Conservation (phyloP, 371 early-diverging fungal species). For the Blyttiomyces sp. region DNA sequence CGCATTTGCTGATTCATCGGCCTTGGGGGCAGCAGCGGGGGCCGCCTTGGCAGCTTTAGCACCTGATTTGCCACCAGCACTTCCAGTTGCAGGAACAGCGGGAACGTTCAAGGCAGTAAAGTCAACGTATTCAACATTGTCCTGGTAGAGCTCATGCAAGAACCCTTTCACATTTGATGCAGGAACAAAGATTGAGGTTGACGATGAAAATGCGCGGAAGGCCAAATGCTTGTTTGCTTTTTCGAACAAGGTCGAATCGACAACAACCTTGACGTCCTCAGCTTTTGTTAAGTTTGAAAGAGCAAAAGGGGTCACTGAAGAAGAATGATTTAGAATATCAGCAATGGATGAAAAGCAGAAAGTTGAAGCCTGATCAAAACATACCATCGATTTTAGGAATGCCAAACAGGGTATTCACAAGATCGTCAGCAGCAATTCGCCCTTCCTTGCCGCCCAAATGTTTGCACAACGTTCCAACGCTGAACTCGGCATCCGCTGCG, state of each 20-base stretch:
- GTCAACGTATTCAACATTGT: constrained; percentile 31
- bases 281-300: constrained; percentile 34
- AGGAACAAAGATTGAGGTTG: constrained; percentile 28
- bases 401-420: constrained; percentile 22
- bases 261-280: constrained; percentile 31
- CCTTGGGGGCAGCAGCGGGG: constrained; percentile 10
- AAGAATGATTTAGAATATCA: neutral
- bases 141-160: constrained; percentile 20
- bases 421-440: constrained; percentile 41
- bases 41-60: constrained; percentile 18
- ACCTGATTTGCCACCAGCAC: constrained; percentile 18
- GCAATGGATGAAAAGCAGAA: neutral
- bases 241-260: constrained; percentile 35
- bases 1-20: too few species aligned
- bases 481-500: constrained; percentile 26
- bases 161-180: constrained; percentile 28
- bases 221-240: constrained; percentile 19
- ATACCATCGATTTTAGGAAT: constrained; percentile 37
- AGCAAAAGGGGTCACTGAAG: constrained; percentile 42
- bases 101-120: constrained; percentile 22
- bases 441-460: constrained; percentile 44
- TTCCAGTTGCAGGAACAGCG: neutral
- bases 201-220: constrained; percentile 40
- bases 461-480: constrained; percentile 28
- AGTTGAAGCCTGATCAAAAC: neutral